Evolutionary conservation across 768 basidiomycete species (phyloP), one percentile per base, ranked within the genome.

Genomic region (Podaxis rugospora): DNA sequence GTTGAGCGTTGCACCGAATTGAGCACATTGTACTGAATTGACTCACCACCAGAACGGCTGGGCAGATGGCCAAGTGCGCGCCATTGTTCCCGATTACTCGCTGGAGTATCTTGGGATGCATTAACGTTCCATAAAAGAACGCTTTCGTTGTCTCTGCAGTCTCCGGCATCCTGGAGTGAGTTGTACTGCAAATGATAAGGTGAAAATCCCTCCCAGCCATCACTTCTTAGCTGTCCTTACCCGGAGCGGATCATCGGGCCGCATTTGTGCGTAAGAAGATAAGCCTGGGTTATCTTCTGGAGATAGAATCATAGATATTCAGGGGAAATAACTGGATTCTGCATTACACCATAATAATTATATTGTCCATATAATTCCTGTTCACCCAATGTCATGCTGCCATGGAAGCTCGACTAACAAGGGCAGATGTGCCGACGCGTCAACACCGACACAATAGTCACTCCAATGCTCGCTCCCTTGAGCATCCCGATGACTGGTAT

Each of bases 61-160:
- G 87, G 63, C 86, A 85, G 49, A 91, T 81, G 55, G 83, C 69
- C 2, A 96, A 78, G 63, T 86, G 76, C 6, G 74, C 66, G 6
- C 88, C 90, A 49, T 85, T 76, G 66, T 90, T 86, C 5, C 79
- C 78, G 47, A 97, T 85, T 5, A 97, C 93, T 18, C 87, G 77
- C 60, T 78, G 82, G 40, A 97, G 76, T 67, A 98, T 89, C 53
- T 83, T 83, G 5, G 94, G 93, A 67, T 95, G 92, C 80, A 95
- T 86, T 21, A 98, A 76, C 0, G 92, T 96, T 11, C 95, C 95
- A 72, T 95, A 94, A 76, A 93, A 90, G 73, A 95, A 95, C 16
- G 87, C 87, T 13, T 63, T 67, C 36, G 52, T 59, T n/a, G 28
- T 56, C 14, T 42, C 42, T 57, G 62, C 59, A 14, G 21, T 21